Percentiles rank a stretch among this genome's conserved stretches.
phyloP scores from a whole-genome alignment of 306 rosid genomes.

The Glycine tomentella region DNA sequence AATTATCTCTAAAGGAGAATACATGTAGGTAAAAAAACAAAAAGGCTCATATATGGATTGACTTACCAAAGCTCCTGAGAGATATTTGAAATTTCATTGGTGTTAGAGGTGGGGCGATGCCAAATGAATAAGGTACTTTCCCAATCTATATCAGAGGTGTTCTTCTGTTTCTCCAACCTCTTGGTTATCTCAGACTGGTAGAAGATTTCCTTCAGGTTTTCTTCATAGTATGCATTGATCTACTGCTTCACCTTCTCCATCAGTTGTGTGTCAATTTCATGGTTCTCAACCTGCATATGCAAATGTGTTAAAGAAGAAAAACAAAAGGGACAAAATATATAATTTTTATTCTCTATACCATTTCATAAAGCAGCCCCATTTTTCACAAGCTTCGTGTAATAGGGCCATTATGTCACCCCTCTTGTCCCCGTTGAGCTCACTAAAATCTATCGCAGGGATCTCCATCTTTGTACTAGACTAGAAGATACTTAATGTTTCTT shows the following conservation, averaged over 20 bases:
- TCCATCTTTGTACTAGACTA: constrained; percentile 46
- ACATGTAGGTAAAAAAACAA: too few species aligned
- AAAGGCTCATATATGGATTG: too few species aligned
- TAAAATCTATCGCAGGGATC: constrained; percentile 68
- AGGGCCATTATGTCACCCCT: constrained; percentile 57
- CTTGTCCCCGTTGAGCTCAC: constrained; percentile 56
- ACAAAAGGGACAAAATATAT: too few species aligned
- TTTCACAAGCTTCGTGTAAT: constrained; percentile 67
- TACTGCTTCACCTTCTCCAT: constrained; percentile 74
- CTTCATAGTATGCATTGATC: constrained; percentile 66
- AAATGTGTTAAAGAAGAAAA: constrained; percentile 16
- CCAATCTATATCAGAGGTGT: constrained; percentile 65
- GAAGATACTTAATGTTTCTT: constrained; percentile 32
- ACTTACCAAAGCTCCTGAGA: constrained; percentile 68
- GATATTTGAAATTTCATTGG: constrained; percentile 54
- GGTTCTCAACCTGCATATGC: too few species aligned
- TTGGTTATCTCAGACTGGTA: constrained; percentile 68
- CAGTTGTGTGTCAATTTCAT: too few species aligned
- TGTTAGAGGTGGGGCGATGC: too few species aligned
- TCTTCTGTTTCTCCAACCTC: constrained; percentile 47
- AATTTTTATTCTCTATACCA: too few species aligned
- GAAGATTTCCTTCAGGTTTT: constrained; percentile 64
- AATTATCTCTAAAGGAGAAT: too few species aligned
- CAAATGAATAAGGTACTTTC: constrained; percentile 73
- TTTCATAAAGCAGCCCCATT: constrained; percentile 75